phyloP scores from a whole-genome alignment of 257 asterid genomes.

The Gentiana dahurica region DNA sequence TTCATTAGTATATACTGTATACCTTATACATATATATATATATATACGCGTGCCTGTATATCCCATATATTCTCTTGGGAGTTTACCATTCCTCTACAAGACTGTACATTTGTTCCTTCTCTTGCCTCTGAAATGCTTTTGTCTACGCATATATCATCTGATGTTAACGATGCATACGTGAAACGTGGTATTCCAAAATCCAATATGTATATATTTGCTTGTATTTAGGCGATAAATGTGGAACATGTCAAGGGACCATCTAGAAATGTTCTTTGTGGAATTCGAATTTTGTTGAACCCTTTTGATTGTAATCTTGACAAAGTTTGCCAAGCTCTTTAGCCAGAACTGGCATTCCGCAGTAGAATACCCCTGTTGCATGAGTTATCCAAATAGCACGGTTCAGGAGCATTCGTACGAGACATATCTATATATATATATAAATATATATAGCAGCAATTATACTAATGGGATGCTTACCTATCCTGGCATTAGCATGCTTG shows the following conservation, averaged over 20 bases:
- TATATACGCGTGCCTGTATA: background rate
- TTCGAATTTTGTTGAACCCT: slow-evolving; percentile 85
- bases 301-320: slow-evolving; percentile 75
- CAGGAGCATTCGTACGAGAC: too few species aligned
- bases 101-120: too few species aligned
- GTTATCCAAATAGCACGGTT: background rate
- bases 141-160: background rate
- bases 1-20: slow-evolving; percentile 1
- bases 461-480: slow-evolving; percentile 35
- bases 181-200: background rate
- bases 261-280: slow-evolving; percentile 93
- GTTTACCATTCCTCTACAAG: too few species aligned
- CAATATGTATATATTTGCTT: background rate
- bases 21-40: slow-evolving; percentile 8
- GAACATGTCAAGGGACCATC: slow-evolving; percentile 5
- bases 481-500: slow-evolving; percentile 89
- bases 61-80: background rate
- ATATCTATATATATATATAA: too few species aligned
- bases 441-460: too few species aligned
- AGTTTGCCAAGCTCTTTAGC: slow-evolving; percentile 83
- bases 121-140: background rate
- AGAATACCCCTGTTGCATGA: slow-evolving; percentile 67
- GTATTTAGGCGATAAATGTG: background rate
- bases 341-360: slow-evolving; percentile 76
- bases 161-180: background rate